Base-by-base conservation (phyloP, 2,329 filamentous ascomycete genomes). In the Aspergillus pseudoterreus region DNA sequence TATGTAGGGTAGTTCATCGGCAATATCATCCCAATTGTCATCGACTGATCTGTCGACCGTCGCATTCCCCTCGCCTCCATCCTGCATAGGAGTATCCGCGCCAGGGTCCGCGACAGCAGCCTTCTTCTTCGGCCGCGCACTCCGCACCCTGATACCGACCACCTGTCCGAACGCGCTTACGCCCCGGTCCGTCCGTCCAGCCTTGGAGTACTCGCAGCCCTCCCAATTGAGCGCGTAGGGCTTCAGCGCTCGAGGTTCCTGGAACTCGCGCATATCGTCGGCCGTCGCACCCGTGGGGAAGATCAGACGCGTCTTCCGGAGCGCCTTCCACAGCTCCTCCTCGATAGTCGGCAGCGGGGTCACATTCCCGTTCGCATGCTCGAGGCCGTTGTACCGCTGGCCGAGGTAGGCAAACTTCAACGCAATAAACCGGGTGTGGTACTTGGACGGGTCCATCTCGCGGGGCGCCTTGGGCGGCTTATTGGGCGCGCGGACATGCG, bases 91-190 rank as follows among this genome's bases (percentile, higher is more conserved):
- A 44, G 50, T 57, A 54, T 57, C 54, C 27, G 30, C 47, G 8
- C 43, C 52, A 6, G 52, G 33, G 38, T 36, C 48, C 9, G 50
- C 14, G 35, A 49, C 45, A 15, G 15, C 21, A 44, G 19, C 44
- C 32, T 54, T 12, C 14, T 56, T 55, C 47, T 86, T 65, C 1
- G 90, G 90, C 58, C 82, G 77, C 62, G 87, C 88, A 71, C 92
- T 96, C 66, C 92, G 80, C 14, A 99, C 85, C 50, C 87, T 77
- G 38, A 99, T 74, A 0, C 85, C 88, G 64, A 99, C 84, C 51
- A 99, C 94, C 75, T 99, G 94, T 0, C 94, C 94, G 74, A 99
- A 99, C 3, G 94, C 92, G 71, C 91, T 96, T 33, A 99, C 94
- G 11, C 94, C 94, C 49, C 85, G 81, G 68, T 99, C 94, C 15